phyloP scores from a whole-genome alignment of 352 stramenopile genomes.

The Pilasporangium apinafurcum region DNA sequence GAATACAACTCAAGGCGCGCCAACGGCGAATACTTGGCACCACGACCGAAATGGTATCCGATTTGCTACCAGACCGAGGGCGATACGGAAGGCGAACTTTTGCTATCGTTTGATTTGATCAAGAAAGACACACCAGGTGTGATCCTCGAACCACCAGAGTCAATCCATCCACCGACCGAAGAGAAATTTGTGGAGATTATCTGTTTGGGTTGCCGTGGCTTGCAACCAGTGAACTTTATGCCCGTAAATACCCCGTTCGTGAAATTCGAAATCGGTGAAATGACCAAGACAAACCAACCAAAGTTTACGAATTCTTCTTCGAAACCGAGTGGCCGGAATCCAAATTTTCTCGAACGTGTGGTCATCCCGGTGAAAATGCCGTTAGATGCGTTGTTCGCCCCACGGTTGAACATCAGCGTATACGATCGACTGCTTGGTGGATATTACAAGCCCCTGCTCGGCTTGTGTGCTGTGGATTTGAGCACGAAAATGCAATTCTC shows the following conservation, averaged over 20 bases:
- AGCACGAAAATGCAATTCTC: constrained; percentile 64
- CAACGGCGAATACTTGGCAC: constrained; percentile 44
- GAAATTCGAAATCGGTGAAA: constrained; percentile 80
- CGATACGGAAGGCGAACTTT: constrained; percentile 65
- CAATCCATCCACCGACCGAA: constrained; percentile 49
- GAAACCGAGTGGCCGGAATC: constrained; percentile 70
- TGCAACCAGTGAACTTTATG: constrained; percentile 79
- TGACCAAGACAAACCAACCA: constrained; percentile 43
- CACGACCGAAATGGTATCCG: constrained; percentile 65
- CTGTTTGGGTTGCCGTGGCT: constrained; percentile 62
- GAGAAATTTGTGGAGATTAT: constrained; percentile 79
- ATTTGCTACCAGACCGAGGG: constrained; percentile 52
- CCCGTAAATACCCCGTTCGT: constrained; percentile 80
- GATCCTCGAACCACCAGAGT: constrained; percentile 50
- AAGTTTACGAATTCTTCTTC: constrained; percentile 74
- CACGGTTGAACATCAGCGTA: constrained; percentile 78
- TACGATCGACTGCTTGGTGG: constrained; percentile 82
- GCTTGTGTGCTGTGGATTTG: constrained; percentile 68
- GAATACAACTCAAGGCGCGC: constrained; percentile 46
- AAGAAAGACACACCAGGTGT: constrained; percentile 55
- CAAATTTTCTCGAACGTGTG: constrained; percentile 87
- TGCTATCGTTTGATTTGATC: constrained; percentile 77
- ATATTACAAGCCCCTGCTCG: constrained; percentile 78
- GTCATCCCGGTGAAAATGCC: constrained; percentile 80
- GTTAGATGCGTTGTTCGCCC: constrained; percentile 78